phyloP scores from a whole-genome alignment of 768 basidiomycete genomes.

The Mycena rebaudengoi region DNA sequence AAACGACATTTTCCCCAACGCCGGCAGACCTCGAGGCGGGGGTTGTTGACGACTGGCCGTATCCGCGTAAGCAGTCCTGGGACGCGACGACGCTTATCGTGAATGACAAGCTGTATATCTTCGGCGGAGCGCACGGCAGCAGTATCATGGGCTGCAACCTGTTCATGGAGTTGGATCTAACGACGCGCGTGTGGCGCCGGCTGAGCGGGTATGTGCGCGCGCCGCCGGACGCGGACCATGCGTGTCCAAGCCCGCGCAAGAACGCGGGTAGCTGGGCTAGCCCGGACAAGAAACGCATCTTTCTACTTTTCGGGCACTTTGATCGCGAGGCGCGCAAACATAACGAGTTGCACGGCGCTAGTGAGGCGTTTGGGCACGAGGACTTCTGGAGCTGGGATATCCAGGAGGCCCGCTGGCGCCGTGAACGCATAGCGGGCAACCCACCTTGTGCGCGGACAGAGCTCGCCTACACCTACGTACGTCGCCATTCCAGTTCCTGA shows the following conservation, averaged over 20 bases:
- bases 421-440: conserved; percentile 41
- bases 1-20: conserved; percentile 33
- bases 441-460: conserved; percentile 41
- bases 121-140: conserved; percentile 42
- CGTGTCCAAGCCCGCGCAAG: conserved; percentile 45
- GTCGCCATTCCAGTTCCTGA: conserved; percentile 2
- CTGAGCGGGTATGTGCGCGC: conserved; percentile 29
- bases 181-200: conserved; percentile 36
- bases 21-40: neutral
- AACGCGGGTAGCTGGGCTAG: conserved; percentile 46
- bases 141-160: conserved; percentile 46
- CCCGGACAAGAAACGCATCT: conserved; percentile 37
- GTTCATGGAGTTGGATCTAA: conserved; percentile 41
- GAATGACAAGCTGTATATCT: conserved; percentile 47
- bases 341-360: conserved; percentile 33
- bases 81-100: conserved; percentile 35
- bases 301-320: conserved; percentile 45
- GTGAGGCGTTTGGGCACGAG: conserved; percentile 27
- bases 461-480: conserved; percentile 36
- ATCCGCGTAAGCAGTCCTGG: conserved; percentile 16
- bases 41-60: conserved; percentile 31
- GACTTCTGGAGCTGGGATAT: conserved; percentile 45
- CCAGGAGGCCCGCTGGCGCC: conserved; percentile 34
- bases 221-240: conserved; percentile 24
- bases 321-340: conserved; percentile 39